Percentiles rank a stretch among this genome's conserved stretches.
Evolutionary conservation across 129 eudicot genomes (phyloP).

Genomic region (Sambucus nigra): DNA sequence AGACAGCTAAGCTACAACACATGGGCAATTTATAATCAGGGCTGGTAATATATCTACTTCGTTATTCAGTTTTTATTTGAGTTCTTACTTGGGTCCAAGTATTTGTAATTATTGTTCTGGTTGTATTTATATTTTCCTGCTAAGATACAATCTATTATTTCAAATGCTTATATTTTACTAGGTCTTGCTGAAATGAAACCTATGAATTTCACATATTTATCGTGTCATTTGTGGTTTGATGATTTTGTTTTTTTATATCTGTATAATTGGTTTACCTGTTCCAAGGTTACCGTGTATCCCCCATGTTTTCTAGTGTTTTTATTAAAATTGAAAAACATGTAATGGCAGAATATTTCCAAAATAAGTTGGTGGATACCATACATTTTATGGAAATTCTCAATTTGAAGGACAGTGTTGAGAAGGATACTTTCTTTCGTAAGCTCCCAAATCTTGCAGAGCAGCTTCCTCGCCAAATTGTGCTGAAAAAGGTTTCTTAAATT

Average conservation of each 20-base stretch:
- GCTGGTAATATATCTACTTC: too few relatives aligned
- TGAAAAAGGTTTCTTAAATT: constrained; percentile 53
- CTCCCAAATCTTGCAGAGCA: constrained; percentile 95
- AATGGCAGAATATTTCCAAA: constrained; percentile 88
- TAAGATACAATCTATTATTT: too few relatives aligned
- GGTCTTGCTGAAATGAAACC: constrained; percentile 4
- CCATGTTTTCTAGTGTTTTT: not conserved
- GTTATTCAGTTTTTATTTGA: too few relatives aligned
- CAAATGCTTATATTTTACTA: constrained; percentile 3
- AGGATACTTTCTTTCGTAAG: constrained; percentile 92
- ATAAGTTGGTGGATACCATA: constrained; percentile 96
- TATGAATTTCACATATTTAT: constrained; percentile 3
- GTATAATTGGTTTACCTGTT: not conserved
- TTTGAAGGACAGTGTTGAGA: constrained; percentile 92
- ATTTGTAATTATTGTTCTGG: not conserved
- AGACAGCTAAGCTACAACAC: too few relatives aligned
- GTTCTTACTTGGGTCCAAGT: too few relatives aligned
- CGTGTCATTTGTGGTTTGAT: not conserved
- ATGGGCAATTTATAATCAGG: too few relatives aligned
- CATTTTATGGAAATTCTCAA: constrained; percentile 96
- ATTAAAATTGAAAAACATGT: constrained; percentile 13
- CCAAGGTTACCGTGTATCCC: not conserved
- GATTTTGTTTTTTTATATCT: not conserved
- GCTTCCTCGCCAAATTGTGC: constrained; percentile 92
- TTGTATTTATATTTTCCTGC: constrained; percentile 2